A percentile compares a stretch with the other conserved stretches of the same genome.
These are phyloP conservation scores for Ascoidea rubescens DNA, from an alignment of 805 yeast species.

Conservation along the genomic window DNA sequence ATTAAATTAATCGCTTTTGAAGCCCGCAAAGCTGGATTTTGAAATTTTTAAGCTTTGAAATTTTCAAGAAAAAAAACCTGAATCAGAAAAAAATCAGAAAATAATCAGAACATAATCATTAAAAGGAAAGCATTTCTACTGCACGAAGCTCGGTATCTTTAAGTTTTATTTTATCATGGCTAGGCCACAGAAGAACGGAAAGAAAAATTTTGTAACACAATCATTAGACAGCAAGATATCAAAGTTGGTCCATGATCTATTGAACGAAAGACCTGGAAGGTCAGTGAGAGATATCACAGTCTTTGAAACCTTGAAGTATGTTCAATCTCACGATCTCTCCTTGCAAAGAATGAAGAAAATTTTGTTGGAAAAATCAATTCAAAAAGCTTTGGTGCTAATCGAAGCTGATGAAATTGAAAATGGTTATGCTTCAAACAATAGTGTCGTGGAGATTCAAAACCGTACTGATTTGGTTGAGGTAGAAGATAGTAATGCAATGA, in stretches of 20 bases:
- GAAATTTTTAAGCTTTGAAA: no score
- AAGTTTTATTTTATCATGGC: no score
- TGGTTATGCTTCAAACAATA: constrained; percentile 3
- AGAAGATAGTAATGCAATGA: constrained; percentile 51
- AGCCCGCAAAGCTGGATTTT: no score
- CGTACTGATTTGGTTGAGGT: constrained; percentile 48
- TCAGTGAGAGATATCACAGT: constrained; percentile 3
- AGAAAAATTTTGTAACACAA: constrained; percentile 2
- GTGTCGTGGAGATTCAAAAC: constrained; percentile 12
- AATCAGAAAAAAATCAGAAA: no score
- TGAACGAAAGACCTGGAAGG: not conserved
- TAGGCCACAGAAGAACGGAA: not conserved
- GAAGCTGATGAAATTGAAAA: constrained; percentile 9
- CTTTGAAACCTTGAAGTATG: constrained; percentile 4
- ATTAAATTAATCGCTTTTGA: no score
- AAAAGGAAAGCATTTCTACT: no score
- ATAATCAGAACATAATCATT: no score
- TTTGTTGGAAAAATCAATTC: constrained; percentile 6
- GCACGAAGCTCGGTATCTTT: no score
- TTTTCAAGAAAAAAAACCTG: no score
- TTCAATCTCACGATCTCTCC: constrained; percentile 3
- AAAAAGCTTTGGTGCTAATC: constrained; percentile 2
- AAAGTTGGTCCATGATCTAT: not conserved
- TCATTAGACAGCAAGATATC: constrained; percentile 2
- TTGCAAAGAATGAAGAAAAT: constrained; percentile 6